These are phyloP conservation scores for Phycomyces nitens DNA, from an alignment of 192 early-diverging fungal genomes.

Conservation along the genomic window DNA sequence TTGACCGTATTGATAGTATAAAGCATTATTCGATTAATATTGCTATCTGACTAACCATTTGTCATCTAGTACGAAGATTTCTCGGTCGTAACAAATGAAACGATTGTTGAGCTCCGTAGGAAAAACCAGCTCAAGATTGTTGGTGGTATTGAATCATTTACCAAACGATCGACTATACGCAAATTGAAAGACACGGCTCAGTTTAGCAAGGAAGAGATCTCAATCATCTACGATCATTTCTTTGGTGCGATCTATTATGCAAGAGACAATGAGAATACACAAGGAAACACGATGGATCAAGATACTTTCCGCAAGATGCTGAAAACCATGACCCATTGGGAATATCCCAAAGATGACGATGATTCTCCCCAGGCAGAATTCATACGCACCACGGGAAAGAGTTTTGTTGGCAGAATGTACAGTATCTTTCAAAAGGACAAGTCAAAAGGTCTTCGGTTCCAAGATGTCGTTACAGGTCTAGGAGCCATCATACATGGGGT, in stretches of 20 bases:
- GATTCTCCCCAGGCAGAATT: conserved; percentile 5
- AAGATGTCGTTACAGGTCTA: conserved; percentile 76
- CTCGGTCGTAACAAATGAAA: conserved; percentile 62
- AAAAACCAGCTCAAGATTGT: conserved; percentile 75
- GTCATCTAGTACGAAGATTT: conserved; percentile 71
- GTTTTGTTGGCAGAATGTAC: conserved; percentile 25
- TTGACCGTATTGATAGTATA: background rate
- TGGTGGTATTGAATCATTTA: conserved; percentile 75
- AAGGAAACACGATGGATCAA: conserved; percentile 39
- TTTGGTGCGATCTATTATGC: conserved; percentile 65
- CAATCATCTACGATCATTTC: conserved; percentile 74
- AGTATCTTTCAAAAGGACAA: conserved; percentile 16
- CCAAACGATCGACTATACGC: conserved; percentile 72
- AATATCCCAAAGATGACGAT: background rate
- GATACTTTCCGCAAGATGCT: conserved; percentile 62
- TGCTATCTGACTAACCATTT: background rate
- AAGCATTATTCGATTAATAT: too few species aligned
- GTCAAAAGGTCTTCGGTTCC: conserved; percentile 39
- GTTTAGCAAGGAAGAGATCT: conserved; percentile 74
- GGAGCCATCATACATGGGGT: conserved; percentile 45
- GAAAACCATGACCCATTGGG: conserved; percentile 54
- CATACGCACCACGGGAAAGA: background rate
- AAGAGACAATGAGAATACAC: conserved; percentile 13
- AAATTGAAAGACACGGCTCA: conserved; percentile 59
- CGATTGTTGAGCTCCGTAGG: conserved; percentile 66